Evolutionary conservation across 208 protist species (phyloP).

Genomic region (Plasmodiophora brassicae): DNA sequence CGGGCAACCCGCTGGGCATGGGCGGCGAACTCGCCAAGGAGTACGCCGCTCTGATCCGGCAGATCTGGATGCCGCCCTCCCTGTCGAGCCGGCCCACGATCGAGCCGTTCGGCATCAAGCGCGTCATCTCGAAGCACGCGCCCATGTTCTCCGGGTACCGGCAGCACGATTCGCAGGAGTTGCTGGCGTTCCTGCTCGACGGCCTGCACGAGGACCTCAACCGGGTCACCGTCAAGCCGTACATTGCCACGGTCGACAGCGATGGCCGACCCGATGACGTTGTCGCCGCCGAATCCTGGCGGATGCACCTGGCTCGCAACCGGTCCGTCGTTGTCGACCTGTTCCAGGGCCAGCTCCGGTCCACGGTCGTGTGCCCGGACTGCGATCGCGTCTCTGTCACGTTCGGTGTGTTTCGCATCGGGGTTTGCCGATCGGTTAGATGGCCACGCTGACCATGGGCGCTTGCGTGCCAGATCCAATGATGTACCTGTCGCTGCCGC

Average conservation of each 20-base stretch:
- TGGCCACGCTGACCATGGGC: constrained; percentile 36
- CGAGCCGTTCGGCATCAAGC: constrained; percentile 30
- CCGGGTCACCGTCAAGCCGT: constrained; percentile 56
- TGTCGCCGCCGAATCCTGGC: constrained; percentile 44
- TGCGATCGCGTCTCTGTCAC: constrained; percentile 52
- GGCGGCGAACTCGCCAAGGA: constrained; percentile 35
- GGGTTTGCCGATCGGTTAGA: no score
- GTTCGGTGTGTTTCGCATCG: constrained; percentile 60
- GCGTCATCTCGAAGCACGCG: background rate
- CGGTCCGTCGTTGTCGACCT: constrained; percentile 55
- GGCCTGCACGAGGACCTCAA: constrained; percentile 81
- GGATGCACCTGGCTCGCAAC: constrained; percentile 48
- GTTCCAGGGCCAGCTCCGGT: constrained; percentile 55
- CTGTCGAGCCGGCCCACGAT: background rate
- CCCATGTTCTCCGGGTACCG: constrained; percentile 14
- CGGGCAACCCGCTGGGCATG: constrained; percentile 39
- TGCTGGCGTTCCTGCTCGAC: constrained; percentile 73
- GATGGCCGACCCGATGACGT: constrained; percentile 35
- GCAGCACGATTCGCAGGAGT: constrained; percentile 54
- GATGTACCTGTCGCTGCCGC: background rate
- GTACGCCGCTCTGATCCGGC: constrained; percentile 32
- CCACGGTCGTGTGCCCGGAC: constrained; percentile 50
- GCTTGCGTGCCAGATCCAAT: background rate
- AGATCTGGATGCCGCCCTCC: constrained; percentile 40
- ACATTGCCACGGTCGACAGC: constrained; percentile 44